Base-by-base conservation (phyloP, 345 rosid species). In the Hevea brasiliensis region DNA sequence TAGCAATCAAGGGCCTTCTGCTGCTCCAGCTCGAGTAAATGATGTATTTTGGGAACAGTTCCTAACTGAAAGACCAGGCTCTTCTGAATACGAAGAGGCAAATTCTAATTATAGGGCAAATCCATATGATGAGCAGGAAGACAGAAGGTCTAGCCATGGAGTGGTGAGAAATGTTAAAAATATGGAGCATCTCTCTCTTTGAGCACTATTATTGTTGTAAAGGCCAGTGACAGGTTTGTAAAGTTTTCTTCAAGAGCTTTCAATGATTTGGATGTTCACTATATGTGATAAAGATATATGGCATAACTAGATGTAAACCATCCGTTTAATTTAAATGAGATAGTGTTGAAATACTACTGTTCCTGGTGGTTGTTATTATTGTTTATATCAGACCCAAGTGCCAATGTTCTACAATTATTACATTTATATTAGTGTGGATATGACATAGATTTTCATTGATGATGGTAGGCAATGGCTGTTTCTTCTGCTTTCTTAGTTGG, bases 31-130 rank as follows among this genome's bases (percentile, higher is more conserved):
- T 66, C 83, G 92, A 70, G 93, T 84, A 37, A 95, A 95, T 76
- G 99, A 95, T 77, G 84, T 85, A 51, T 95, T 95, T 81, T 95
- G 99, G 99, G 99, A 95, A 81, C 94, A 91, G 76, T 92, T 91
- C 78, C 81, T 95, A 32, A 92, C 99, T 1, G 99, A 95, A 83
- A 86, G 90, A 67, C 99, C 99, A 0, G 99, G 96, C n/a, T 82
- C 90, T 61, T 84, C 84, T 18, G 92, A 92, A 50, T 88, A 87
- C 29, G 98, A 92, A 60, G 97, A 92, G 86, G 95, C 98, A 48
- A 88, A 89, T 74, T 94, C 97, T 8, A 81, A 74, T 73, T 90
- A 82, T 68, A 84, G 89, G 71, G 89, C 75, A 65, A 87, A 81
- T 76, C 77, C 90, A 56, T 73, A 76, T 42, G 93, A 88, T 32